These are phyloP conservation scores for Verticillium zaregamsianum DNA, from an alignment of 2,329 filamentous ascomycete genomes.

Conservation along the genomic window DNA sequence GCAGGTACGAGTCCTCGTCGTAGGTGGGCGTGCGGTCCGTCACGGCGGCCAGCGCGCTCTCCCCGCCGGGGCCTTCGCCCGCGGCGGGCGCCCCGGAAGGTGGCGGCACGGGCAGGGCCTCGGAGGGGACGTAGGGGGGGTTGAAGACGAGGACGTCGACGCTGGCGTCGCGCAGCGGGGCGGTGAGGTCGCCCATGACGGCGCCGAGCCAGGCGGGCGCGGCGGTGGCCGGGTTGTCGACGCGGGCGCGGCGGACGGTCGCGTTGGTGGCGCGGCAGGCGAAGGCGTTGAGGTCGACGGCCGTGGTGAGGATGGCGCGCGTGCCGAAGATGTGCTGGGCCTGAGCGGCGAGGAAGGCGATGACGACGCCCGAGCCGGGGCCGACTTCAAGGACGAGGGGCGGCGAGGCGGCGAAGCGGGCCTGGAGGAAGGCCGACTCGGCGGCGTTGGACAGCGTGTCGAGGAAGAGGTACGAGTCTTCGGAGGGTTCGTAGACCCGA, in stretches of 20 bases:
- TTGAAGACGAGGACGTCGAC: slow-evolving; percentile 94
- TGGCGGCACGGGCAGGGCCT: slow-evolving; percentile 57
- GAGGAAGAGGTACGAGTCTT: slow-evolving; percentile 91
- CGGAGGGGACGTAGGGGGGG: slow-evolving; percentile 91
- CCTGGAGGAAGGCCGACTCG: slow-evolving; percentile 65
- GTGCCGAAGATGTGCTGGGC: slow-evolving; percentile 68
- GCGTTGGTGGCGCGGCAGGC: slow-evolving; percentile 72
- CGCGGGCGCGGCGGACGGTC: slow-evolving; percentile 55
- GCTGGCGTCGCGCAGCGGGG: slow-evolving; percentile 50
- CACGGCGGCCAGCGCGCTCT: slow-evolving; percentile 17
- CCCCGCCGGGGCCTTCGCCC: neutral
- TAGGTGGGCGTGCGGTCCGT: slow-evolving; percentile 42
- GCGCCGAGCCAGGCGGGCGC: slow-evolving; percentile 59
- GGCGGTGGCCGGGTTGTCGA: slow-evolving; percentile 24
- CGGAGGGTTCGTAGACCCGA: slow-evolving; percentile 88
- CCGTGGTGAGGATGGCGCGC: slow-evolving; percentile 65
- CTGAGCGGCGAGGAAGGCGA: slow-evolving; percentile 81
- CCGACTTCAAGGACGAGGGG: slow-evolving; percentile 81
- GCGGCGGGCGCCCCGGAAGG: neutral
- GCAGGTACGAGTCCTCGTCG: slow-evolving; percentile 76
- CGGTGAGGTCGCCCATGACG: slow-evolving; percentile 65
- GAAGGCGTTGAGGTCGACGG: slow-evolving; percentile 79
- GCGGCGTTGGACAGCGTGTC: slow-evolving; percentile 76
- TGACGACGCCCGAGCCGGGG: slow-evolving; percentile 88
- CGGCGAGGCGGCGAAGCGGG: slow-evolving; percentile 50